phyloP scores from a whole-genome alignment of 148 eudicot genomes.

The Vaccinium myrtillus region DNA sequence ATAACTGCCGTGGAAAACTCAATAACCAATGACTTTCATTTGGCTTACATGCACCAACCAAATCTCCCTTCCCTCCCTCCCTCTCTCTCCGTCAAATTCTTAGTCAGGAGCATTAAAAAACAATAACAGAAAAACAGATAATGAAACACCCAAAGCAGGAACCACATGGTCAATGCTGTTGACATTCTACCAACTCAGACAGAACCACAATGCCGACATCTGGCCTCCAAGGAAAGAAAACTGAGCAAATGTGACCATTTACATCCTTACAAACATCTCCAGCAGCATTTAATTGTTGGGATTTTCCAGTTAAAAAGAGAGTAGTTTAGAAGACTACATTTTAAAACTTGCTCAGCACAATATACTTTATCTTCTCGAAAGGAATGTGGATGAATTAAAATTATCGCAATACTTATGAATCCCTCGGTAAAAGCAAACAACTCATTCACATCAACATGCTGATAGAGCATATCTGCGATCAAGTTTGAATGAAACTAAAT shows the following conservation, averaged over 20 bases:
- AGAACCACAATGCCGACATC: background rate
- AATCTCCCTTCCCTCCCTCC: background rate
- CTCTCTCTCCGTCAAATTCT: background rate
- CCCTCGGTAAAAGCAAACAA: background rate
- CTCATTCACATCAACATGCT: background rate
- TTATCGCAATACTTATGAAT: background rate
- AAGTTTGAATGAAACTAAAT: constrained; percentile 1
- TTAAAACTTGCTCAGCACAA: background rate
- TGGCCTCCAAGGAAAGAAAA: background rate
- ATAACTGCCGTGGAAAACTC: no score
- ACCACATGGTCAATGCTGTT: background rate
- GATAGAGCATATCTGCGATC: background rate
- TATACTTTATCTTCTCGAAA: background rate
- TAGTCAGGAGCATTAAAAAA: background rate
- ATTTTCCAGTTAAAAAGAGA: background rate
- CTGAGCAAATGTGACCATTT: background rate
- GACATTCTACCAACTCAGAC: background rate
- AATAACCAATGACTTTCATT: background rate
- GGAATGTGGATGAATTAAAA: background rate
- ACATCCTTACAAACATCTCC: background rate
- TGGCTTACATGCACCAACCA: background rate
- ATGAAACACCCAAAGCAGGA: background rate
- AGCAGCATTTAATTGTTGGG: background rate
- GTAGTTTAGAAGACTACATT: background rate
- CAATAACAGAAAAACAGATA: background rate